A percentile compares a stretch with the other conserved stretches of the same genome.
These are phyloP conservation scores for Pulicaria dysenterica DNA, from an alignment of 129 eudicot species.

Conservation along the genomic window DNA sequence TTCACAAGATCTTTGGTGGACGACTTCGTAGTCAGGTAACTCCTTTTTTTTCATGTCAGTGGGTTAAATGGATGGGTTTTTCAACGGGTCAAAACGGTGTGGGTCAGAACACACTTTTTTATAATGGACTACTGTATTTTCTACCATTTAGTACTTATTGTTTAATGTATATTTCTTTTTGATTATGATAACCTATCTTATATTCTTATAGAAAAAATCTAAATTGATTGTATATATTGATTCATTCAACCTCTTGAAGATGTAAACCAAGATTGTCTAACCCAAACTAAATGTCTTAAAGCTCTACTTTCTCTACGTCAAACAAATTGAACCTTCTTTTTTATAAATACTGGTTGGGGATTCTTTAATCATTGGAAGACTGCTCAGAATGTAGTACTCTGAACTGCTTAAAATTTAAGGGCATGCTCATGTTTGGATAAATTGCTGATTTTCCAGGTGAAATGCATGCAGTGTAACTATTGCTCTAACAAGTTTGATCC, in stretches of 20 bases:
- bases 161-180: no score
- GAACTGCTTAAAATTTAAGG: background rate
- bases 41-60: background rate
- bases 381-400: background rate
- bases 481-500: slow-evolving; percentile 94
- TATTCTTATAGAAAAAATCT: no score
- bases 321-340: background rate
- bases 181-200: no score
- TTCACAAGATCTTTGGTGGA: slow-evolving; percentile 95
- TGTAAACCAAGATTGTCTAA: no score
- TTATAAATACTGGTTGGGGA: background rate
- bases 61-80: background rate
- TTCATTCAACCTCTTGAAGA: no score
- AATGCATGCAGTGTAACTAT: slow-evolving; percentile 86
- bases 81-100: background rate
- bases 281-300: no score
- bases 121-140: no score
- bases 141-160: no score
- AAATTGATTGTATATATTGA: no score
- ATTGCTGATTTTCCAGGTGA: slow-evolving; percentile 55
- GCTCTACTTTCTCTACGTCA: no score
- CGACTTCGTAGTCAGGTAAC: slow-evolving; percentile 89
- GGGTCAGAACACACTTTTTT: background rate
- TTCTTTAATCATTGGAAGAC: background rate
- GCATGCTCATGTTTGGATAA: slow-evolving; percentile 14